Percentiles rank a stretch among this genome's conserved stretches.
Conservation (phyloP, 176 grass and related monocot species). For the Ensete ventricosum region DNA sequence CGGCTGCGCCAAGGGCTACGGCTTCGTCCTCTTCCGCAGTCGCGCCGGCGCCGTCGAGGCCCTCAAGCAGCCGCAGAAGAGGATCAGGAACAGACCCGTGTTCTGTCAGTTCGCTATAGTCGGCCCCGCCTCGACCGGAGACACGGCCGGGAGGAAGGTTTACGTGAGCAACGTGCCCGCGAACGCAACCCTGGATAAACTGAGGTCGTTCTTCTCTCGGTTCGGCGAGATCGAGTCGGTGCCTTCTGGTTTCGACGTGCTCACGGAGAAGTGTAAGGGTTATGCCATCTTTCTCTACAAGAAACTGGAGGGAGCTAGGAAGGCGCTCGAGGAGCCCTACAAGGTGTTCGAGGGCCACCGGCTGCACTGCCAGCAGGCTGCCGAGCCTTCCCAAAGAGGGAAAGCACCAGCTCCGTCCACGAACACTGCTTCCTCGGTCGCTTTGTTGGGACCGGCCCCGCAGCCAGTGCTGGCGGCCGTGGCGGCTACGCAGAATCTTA, state of each 20-base stretch:
- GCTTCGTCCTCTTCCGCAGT: slow-evolving; percentile 46
- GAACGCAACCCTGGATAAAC: slow-evolving; percentile 36
- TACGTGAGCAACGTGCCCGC: slow-evolving; percentile 64
- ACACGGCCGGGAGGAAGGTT: slow-evolving; percentile 37
- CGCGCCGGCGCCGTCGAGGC: slow-evolving; percentile 44
- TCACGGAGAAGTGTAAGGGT: slow-evolving; percentile 37
- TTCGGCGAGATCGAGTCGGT: slow-evolving; percentile 61
- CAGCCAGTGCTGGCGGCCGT: slow-evolving; percentile 9
- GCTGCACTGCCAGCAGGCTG: slow-evolving; percentile 49
- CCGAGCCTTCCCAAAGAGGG: slow-evolving; percentile 19
- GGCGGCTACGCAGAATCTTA: slow-evolving; percentile 31
- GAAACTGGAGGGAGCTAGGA: slow-evolving; percentile 28
- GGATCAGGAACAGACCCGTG: slow-evolving; percentile 24
- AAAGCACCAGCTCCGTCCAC: slow-evolving; percentile 5
- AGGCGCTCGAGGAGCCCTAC: slow-evolving; percentile 51
- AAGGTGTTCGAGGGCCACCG: slow-evolving; percentile 48
- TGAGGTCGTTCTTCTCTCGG: slow-evolving; percentile 40
- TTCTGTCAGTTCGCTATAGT: slow-evolving; percentile 38
- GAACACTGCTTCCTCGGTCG: neutral
- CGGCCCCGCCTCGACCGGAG: slow-evolving; percentile 14
- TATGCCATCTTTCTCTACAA: slow-evolving; percentile 64
- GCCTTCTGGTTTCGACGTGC: slow-evolving; percentile 44
- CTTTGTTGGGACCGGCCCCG: slow-evolving; percentile 1
- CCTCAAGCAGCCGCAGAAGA: slow-evolving; percentile 26
- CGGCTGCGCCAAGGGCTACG: slow-evolving; percentile 43